Base-by-base conservation (phyloP, 202 grass and related monocot species). In the Zoysia matrella region DNA sequence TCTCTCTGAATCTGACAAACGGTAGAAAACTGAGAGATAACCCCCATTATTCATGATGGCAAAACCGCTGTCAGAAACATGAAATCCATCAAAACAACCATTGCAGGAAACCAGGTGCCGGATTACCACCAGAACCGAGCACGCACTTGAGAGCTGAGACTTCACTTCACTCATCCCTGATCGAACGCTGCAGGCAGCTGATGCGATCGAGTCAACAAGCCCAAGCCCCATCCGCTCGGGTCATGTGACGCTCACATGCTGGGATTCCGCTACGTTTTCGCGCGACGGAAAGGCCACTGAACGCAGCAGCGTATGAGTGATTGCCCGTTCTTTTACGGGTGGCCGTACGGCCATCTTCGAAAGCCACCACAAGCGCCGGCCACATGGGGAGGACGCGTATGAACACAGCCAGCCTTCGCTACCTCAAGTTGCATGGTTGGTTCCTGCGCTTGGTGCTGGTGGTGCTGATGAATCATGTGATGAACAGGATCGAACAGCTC, bases 161-260 rank as follows among this genome's bases (percentile, higher is more conserved):
- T 36, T 36, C 30, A 36, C 30, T 65, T 22, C 7, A 16, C 30
- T 46, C 13, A 1, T 43, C 40, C 48, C 60, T 1, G 82, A 68
- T 36, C 30, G 30, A 36, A 67, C 2, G 18, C 12, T 11, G 66
- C 74, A 36, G 30, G 30, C 30, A 36, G 30, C 30, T 36, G 56
- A 71, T 65, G 67, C 83, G 67, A 13, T 58, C 67, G 41, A 50
- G 75, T 79, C 62, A 57, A 60, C 30, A 36, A 36, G 30, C 30
- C 30, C 30, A 36, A 36, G 44, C 40, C 62, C 60, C 44, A 9
- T 67, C 69, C 56, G 65, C 78, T 82, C 5, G 49, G 67, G 60
- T 78, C 80, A 88, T 53, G 61, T 83, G 80, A 83, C 63, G 64
- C 8, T 48, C 86, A 88, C 86, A 70, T 80, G 86, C 70, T 2